Base-by-base conservation (phyloP, 441 rosid species). In the Syzygium syzygioides region DNA sequence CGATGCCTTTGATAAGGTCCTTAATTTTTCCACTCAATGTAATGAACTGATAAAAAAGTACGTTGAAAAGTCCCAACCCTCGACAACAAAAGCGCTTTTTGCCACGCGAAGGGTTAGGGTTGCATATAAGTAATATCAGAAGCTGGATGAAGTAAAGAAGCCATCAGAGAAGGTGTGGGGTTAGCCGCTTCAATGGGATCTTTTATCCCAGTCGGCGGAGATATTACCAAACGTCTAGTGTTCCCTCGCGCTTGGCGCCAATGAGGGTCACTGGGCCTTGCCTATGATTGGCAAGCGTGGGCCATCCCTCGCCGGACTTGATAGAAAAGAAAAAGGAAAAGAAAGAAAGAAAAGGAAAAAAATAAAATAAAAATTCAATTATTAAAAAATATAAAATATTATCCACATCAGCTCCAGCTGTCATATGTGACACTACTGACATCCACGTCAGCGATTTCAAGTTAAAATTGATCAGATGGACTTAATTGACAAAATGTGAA, bases 381-480 rank as follows among this genome's bases (percentile, higher is more conserved):
- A 59, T 59, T 59, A 26, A 59, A 1, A 59, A 26, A 26, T 12
- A 26, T 26, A 11, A 59, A 26, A 59, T 11, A 59, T 59, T 26
- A 59, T 59, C 0, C 8, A 59, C 1, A 0, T 26, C 0, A 2
- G 0, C 0, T 7, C 26, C 0, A 1, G 3, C 0, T 0, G 7
- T 3, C 26, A 0, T 14, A 26, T 7, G 2, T 0, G 26, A 1
- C 30, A 1, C 15, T 25, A 59, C 28, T 7, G 26, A 12, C 28
- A n/a, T 26, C 2, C 0, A 26, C 0, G 0, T 12, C 13, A 59
- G 3, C 0, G 3, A 59, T 1, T 59, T 59, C 1, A 13, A 5
- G 26, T 26, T 3, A 5, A 59, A 59, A 59, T 59, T 59, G 17
- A 0, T 30, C 0, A 0, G 6, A 28, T 59, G 13, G 0, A 59